A percentile compares a stretch with the other conserved stretches of the same genome.
Conservation (phyloP, 352 stramenopile genomes). For the Globisporangium okanoganense region DNA sequence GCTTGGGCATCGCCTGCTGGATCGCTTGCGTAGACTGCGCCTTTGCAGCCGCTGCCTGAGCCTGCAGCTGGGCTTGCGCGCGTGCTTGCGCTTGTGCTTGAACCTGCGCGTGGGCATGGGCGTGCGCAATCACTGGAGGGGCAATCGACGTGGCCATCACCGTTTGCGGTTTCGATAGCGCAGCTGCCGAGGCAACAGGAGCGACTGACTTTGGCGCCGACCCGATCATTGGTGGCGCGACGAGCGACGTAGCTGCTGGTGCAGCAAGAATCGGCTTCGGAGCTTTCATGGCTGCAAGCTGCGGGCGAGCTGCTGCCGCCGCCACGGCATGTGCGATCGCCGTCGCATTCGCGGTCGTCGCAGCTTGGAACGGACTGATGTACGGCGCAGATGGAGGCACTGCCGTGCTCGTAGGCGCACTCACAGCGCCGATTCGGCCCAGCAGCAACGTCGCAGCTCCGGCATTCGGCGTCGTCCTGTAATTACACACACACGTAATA, state of each 20-base stretch:
- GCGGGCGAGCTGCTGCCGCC: not conserved
- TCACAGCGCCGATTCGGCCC: constrained; percentile 1
- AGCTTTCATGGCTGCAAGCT: constrained; percentile 18
- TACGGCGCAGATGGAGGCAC: constrained; percentile 1
- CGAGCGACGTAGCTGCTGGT: constrained; percentile 9
- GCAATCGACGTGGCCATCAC: constrained; percentile 5
- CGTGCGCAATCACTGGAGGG: constrained; percentile 13
- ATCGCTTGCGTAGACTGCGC: constrained; percentile 6
- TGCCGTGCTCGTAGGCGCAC: not conserved
- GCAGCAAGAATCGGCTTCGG: constrained; percentile 25
- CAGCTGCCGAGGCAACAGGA: not conserved
- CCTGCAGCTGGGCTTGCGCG: constrained; percentile 7
- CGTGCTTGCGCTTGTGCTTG: constrained; percentile 9
- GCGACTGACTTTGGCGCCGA: constrained; percentile 14
- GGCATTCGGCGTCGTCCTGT: constrained; percentile 9
- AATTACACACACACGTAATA: not conserved
- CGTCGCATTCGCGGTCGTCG: not conserved
- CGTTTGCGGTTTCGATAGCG: constrained; percentile 7
- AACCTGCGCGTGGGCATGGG: not conserved
- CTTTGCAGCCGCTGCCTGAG: constrained; percentile 6
- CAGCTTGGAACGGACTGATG: constrained; percentile 4
- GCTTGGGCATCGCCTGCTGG: constrained; percentile 25
- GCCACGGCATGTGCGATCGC: not conserved
- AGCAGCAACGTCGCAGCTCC: constrained; percentile 9
- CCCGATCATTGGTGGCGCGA: constrained; percentile 16